Evolutionary conservation across 768 basidiomycete species (phyloP).

Genomic region (Lentinula lateritia): DNA sequence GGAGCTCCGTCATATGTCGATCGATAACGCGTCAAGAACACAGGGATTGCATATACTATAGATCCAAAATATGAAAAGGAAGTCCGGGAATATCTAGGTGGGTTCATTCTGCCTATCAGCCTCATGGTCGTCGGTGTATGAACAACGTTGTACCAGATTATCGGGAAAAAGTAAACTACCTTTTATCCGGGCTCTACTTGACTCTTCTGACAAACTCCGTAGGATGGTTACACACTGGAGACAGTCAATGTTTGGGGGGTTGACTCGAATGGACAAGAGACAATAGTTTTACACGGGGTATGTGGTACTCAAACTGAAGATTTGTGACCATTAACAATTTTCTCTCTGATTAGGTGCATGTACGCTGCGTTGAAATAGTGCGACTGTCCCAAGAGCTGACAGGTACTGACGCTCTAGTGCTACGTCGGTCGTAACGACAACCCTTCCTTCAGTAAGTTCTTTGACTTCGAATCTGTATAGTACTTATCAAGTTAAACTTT

Average conservation of each 20-base stretch:
- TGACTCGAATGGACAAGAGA: slow-evolving; percentile 41
- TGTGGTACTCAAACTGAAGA: slow-evolving; percentile 12
- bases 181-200: background rate
- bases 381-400: background rate
- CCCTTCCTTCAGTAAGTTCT: slow-evolving; percentile 72
- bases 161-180: slow-evolving; percentile 64
- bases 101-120: background rate
- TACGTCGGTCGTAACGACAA: slow-evolving; percentile 88
- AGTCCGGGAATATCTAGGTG: slow-evolving; percentile 78
- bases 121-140: background rate
- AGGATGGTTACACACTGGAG: slow-evolving; percentile 92
- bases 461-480: background rate
- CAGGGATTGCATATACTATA: slow-evolving; percentile 85
- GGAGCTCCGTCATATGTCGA: background rate
- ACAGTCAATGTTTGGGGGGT: slow-evolving; percentile 66
- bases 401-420: slow-evolving; percentile 37
- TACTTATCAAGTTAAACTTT: background rate
- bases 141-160: slow-evolving; percentile 46
- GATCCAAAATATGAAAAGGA: slow-evolving; percentile 69
- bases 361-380: slow-evolving; percentile 19
- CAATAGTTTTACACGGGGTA: slow-evolving; percentile 52
- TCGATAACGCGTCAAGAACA: background rate
- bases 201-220: background rate
- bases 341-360: slow-evolving; percentile 38
- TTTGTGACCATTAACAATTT: background rate